Conservation (phyloP, 495 filamentous ascomycete species). For the Oleoguttula mirabilis region DNA sequence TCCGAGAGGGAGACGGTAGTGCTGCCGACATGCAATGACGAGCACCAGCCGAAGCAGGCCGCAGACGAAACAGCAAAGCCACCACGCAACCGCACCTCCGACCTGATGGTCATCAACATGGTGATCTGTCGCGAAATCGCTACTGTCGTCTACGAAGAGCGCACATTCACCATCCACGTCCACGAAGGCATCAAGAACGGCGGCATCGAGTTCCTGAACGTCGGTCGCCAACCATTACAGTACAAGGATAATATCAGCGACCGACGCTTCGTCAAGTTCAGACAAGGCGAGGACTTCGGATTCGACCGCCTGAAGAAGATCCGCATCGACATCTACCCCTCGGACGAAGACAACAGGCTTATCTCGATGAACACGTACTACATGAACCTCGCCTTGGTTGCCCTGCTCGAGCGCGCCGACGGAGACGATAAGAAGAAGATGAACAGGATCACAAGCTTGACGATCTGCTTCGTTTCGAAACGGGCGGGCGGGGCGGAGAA, state of each 20-base stretch:
- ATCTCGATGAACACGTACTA: conserved; percentile 14
- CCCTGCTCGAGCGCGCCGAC: conserved; percentile 3
- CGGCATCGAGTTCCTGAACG: conserved; percentile 17
- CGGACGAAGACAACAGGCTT: conserved; percentile 3
- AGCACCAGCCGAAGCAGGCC: not conserved
- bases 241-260: conserved; percentile 7
- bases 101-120: conserved; percentile 17
- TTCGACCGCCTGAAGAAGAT: conserved; percentile 16
- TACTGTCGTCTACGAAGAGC: conserved; percentile 14
- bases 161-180: conserved; percentile 16
- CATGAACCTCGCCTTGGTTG: conserved; percentile 14
- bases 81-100: conserved; percentile 2
- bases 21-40: not conserved
- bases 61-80: not conserved
- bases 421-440: conserved; percentile 1
- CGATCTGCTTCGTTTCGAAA: conserved; percentile 7
- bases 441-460: conserved; percentile 5
- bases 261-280: conserved; percentile 11
- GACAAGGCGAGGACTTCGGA: conserved; percentile 7
- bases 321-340: conserved; percentile 10
- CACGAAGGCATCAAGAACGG: conserved; percentile 11
- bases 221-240: conserved; percentile 14
- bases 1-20: not conserved
- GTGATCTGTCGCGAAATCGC: conserved; percentile 7
- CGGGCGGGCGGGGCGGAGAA: not conserved